Base-by-base conservation (phyloP, 305 asterid genomes). In the Rubia peregrina region DNA sequence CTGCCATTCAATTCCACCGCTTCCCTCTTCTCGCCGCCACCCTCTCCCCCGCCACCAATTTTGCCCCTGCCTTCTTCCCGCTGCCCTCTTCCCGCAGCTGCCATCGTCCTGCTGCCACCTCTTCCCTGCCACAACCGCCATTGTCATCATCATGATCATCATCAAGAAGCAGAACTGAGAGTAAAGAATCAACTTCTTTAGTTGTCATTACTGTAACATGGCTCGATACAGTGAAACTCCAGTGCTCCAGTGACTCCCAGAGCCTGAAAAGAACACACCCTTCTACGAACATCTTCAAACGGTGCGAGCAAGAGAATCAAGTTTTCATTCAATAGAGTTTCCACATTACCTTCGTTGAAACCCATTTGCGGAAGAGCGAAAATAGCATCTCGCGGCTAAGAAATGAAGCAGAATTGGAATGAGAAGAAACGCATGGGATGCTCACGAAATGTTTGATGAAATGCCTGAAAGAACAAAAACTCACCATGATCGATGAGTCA, bases 281-380 rank as follows among this genome's bases (percentile, higher is more conserved):
- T 76, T 8, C 56, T 66, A 4, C 85, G 90, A 56, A 88, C 73
- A 49, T 84, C 78, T 64, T 85, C 87, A 30, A 79, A 84, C 17
- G 92, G 82, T 22, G 75, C 63, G 36, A 77, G 71, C 38, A 74
- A 75, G 69, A 92, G 78, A 67, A 30, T 30, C 36, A 3, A 3
- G 36, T 30, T 30, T 30, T 30, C 36, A 30, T 30, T 30, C 26
- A 30, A 75, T 79, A 90, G 79, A 5, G 84, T 70, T 80, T 85
- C 90, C 13, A 86, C 81, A 40, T 87, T 89, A 49, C 73, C 82
- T 72, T 77, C 88, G 33, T 70, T 83, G 75, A 90, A 81, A 1
- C 98, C 95, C 73, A 90, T 70, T 78, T 85, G 74, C 68, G 97
- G 71, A 90, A 86, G 68, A 90, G 70, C 6, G 86, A 73, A 64